These are phyloP conservation scores for Pyrus pyrifolia DNA, from an alignment of 306 rosid genomes.

Conservation along the genomic window DNA sequence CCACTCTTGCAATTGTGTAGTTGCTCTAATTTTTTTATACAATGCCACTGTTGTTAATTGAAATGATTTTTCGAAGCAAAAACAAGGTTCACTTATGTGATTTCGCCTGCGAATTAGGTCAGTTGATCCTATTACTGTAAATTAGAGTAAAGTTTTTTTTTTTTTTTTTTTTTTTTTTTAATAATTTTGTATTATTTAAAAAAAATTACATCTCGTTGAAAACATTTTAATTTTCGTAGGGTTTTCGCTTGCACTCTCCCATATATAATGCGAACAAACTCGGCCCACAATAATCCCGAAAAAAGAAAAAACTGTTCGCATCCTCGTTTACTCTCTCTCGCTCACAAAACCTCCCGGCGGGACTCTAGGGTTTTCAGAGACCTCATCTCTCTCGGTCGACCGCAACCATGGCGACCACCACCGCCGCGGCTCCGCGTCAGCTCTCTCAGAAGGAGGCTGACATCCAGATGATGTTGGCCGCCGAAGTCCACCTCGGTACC, in stretches of 20 bases:
- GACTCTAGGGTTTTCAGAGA: background rate
- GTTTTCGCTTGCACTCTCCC: background rate
- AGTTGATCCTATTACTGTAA: too few relatives aligned
- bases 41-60: too few relatives aligned
- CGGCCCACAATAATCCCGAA: background rate
- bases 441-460: slow-evolving; percentile 77
- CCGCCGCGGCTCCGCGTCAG: slow-evolving; percentile 41
- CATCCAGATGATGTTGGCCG: slow-evolving; percentile 84
- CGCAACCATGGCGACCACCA: slow-evolving; percentile 44
- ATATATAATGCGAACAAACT: background rate
- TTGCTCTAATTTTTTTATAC: too few relatives aligned
- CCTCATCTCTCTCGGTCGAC: background rate
- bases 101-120: too few relatives aligned
- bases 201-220: too few relatives aligned
- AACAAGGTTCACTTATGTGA: too few relatives aligned
- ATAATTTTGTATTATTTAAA: too few relatives aligned
- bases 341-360: background rate
- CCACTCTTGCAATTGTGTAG: too few relatives aligned
- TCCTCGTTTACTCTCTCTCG: background rate
- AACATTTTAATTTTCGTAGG: background rate
- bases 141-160: too few relatives aligned
- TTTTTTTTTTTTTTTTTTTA: too few relatives aligned
- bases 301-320: too few relatives aligned
- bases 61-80: too few relatives aligned
- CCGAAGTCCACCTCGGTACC: slow-evolving; percentile 84